Base-by-base conservation (phyloP, 495 filamentous ascomycete genomes). In the Daldinia bambusicola region DNA sequence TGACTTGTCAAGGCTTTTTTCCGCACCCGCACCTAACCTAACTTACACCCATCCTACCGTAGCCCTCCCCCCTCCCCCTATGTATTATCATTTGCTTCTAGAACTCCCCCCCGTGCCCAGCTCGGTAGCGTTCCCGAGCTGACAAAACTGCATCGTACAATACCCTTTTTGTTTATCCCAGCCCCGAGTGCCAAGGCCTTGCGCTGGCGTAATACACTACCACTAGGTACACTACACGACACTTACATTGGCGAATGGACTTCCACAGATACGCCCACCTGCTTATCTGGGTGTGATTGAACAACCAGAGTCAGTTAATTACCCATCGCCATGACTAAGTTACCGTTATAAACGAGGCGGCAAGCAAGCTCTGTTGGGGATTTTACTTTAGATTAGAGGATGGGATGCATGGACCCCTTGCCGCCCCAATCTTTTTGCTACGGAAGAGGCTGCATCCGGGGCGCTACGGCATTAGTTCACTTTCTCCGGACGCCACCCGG, bases 391-490 rank as follows among this genome's bases (percentile, higher is more conserved):
- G 38, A 40, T 59, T 58, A 57, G 53, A 51, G 34, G 31, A n/a
- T n/a, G 58, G 52, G 13, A 45, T 26, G 10, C 3, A 52, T 30
- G 30, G 30, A 16, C 22, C 50, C 50, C 50, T 26, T 31, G 14
- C 31, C 26, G 1, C 22, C 50, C 50, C 50, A 32, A 31, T 32
- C 26, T 32, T 51, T 55, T 26, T 26, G 26, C 34, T 12, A 18
- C 70, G 70, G 65, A 72, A 68, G 31, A 52, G 48, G 38, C 56
- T 6, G 34, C 56, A 72, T 65, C 70, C 70, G 70, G 61, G 63
- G 45, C 55, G 45, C 51, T 66, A 60, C 53, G 53, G 31, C 32
- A 16, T 43, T 41, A 60, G 56, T 31, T 60, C 37, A 3, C 37
- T 45, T 66, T 66, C 62, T 43, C 62, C 56, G 68, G 62, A 41